Evolutionary conservation across 495 filamentous ascomycete genomes (phyloP).

Genomic region (Hypoxylon rickii): DNA sequence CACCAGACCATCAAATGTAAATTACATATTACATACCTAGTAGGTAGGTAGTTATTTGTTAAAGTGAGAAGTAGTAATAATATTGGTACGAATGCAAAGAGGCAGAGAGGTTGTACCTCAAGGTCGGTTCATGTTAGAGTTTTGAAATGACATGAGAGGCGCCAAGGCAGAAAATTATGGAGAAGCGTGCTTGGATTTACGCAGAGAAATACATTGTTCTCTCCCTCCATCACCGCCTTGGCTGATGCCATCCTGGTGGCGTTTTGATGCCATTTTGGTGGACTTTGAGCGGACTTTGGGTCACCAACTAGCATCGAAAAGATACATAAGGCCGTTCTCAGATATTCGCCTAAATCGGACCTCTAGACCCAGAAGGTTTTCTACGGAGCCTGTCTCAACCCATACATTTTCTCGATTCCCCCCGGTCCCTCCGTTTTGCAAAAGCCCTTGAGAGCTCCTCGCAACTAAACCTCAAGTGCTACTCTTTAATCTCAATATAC

Average conservation of each 20-base stretch:
- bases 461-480: background rate
- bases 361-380: constrained; percentile 29
- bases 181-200: constrained; percentile 21
- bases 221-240: background rate
- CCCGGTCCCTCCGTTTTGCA: constrained; percentile 25
- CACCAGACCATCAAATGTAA: too few species aligned
- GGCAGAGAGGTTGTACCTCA: too few species aligned
- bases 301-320: constrained; percentile 2
- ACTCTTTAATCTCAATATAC: background rate
- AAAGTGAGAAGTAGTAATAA: too few species aligned
- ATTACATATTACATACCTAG: too few species aligned
- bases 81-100: too few species aligned
- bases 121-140: too few species aligned
- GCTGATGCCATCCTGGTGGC: too few species aligned
- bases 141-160: constrained; percentile 31
- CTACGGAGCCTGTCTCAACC: constrained; percentile 28
- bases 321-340: constrained; percentile 31
- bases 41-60: too few species aligned
- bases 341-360: constrained; percentile 36
- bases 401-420: constrained; percentile 28
- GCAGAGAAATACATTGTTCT: constrained; percentile 5
- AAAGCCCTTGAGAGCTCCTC: constrained; percentile 16
- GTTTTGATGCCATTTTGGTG: too few species aligned
- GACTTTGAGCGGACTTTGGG: too few species aligned
- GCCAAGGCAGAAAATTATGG: constrained; percentile 27